Base-by-base conservation (phyloP, 352 stramenopile genomes). In the Thraustochytrium sp. region DNA sequence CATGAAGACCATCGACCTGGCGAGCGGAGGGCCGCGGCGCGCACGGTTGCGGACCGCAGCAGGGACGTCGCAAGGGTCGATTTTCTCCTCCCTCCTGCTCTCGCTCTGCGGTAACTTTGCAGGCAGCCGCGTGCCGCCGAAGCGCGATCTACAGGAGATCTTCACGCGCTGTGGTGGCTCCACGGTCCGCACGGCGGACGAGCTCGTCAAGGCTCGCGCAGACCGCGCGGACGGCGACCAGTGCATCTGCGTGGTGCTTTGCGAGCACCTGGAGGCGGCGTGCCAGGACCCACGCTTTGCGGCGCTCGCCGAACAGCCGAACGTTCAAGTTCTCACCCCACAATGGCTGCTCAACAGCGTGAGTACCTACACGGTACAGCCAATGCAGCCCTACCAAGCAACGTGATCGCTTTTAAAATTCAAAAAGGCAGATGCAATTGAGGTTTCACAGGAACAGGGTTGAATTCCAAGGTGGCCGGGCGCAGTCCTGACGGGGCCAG, bases 321-420 rank as follows among this genome's bases (percentile, higher is more conserved):
- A 61, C 23, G 34, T 80, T 18, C 53, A 13, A 8, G 26, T 68
- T 0, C 21, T 80, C 23, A 65, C 44, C 13, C 31, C 46, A 11
- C 68, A 80, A 26, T 80, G 68, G 68, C 68, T 80, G 16, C 42
- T 80, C 18, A 80, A 80, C 4, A 63, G 46, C 46, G 40, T 80
- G 5, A 80, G 68, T 42, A 72, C 46, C 11, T 80, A 63, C 53
- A 1, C 37, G 42, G 37, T 63, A 23, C 62, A 75, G 40, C n/a
- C 48, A 8, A 36, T 34, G 23, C 5, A 26, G 23, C 44, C 62
- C 5, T 75, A 75, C 44, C 4, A 21, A n/a, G 62, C 59, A 16
- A 44, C 40, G n/a, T n/a, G n/a, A n/a, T n/a, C n/a, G n/a, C n/a
- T n/a, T n/a, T n/a, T n/a, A n/a, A n/a, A n/a, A n/a, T n/a, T n/a